Evolutionary conservation across 2,329 filamentous ascomycete genomes (phyloP).

Genomic region (Cryphonectria nitschkei): DNA sequence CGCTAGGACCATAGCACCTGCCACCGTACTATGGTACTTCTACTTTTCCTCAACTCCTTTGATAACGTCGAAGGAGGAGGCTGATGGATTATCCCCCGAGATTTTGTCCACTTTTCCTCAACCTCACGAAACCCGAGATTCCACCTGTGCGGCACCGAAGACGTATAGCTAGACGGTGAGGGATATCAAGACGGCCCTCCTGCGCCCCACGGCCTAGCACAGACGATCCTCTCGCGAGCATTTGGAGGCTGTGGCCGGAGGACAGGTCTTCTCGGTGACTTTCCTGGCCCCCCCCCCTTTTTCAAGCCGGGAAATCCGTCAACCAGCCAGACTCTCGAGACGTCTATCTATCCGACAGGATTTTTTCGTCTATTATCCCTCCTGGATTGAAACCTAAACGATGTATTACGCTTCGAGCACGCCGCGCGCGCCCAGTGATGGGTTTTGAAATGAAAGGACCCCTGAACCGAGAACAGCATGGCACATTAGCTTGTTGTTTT

Average conservation of each 20-base stretch:
- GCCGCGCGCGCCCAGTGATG: not conserved
- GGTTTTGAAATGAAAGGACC: not conserved
- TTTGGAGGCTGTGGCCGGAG: not conserved
- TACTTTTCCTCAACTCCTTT: not conserved
- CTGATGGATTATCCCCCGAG: slow-evolving; percentile 7
- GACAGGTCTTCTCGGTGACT: not conserved
- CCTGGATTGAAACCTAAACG: not conserved
- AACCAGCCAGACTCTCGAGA: not conserved
- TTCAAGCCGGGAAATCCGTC: not conserved
- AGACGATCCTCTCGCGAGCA: not conserved
- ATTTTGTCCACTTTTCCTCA: not conserved
- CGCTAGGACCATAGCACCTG: not conserved
- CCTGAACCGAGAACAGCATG: not conserved
- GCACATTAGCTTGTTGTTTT: not conserved
- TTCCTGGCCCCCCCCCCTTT: not conserved
- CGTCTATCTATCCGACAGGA: not conserved
- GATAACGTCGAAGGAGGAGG: not conserved
- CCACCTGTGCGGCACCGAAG: not conserved
- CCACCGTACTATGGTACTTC: not conserved
- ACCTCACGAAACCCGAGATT: not conserved
- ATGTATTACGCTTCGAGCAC: not conserved
- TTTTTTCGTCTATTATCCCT: not conserved
- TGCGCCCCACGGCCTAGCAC: not conserved
- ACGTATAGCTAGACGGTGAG: not conserved
- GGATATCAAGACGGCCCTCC: not conserved